Conservation (phyloP, 1,284 basidiomycete species). For the Peniophora sp. region DNA sequence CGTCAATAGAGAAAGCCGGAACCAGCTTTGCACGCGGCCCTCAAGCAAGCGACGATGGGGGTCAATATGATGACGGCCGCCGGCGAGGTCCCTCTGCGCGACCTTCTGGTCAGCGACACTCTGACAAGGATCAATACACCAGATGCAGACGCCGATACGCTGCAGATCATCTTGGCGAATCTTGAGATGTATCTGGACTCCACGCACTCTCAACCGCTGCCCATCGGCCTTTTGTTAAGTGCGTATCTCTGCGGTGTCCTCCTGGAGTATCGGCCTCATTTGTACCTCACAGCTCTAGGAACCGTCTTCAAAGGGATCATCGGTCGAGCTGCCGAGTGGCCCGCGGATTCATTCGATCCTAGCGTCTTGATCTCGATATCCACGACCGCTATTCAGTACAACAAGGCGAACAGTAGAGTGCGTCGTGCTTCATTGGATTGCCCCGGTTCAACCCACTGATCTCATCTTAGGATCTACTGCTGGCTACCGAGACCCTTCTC, state of each 20-base stretch:
- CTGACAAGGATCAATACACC: not conserved
- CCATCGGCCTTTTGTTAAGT: constrained; percentile 46
- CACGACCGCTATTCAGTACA: constrained; percentile 46
- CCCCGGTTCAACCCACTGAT: not conserved
- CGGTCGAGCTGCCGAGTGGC: constrained; percentile 47
- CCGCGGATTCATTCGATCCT: constrained; percentile 38
- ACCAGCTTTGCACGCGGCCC: not conserved
- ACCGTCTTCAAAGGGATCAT: constrained; percentile 43
- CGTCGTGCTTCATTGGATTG: constrained; percentile 11
- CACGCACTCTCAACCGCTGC: constrained; percentile 46
- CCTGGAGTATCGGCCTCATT: constrained; percentile 4
- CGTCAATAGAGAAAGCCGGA: not conserved
- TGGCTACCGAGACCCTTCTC: constrained; percentile 48
- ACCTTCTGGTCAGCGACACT: not conserved
- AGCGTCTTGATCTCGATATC: constrained; percentile 46
- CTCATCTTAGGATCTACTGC: constrained; percentile 45
- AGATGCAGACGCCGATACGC: not conserved
- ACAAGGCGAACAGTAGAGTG: constrained; percentile 52
- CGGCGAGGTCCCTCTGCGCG: not conserved
- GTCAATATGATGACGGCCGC: not conserved
- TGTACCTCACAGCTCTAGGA: constrained; percentile 39
- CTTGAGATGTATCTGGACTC: constrained; percentile 42
- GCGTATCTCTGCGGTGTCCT: constrained; percentile 15
- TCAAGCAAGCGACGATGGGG: not conserved
- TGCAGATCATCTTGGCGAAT: constrained; percentile 38